phyloP scores from a whole-genome alignment of 257 asterid species.

The Euphrasia confusa region DNA sequence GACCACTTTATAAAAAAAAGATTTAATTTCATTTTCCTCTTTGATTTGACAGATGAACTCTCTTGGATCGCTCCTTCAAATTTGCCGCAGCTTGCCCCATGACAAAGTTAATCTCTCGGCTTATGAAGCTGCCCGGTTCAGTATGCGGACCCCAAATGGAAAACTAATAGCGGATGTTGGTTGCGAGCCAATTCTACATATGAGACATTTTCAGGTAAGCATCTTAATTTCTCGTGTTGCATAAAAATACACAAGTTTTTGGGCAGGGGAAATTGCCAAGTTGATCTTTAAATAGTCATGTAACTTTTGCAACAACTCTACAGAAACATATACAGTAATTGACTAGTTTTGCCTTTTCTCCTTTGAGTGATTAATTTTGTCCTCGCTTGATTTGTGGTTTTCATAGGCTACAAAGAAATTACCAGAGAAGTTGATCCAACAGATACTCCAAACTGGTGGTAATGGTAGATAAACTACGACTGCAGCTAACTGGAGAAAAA shows the following conservation, averaged over 20 bases:
- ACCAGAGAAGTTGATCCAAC: constrained; percentile 70
- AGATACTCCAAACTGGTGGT: constrained; percentile 43
- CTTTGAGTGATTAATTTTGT: constrained; percentile 2
- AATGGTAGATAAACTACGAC: constrained; percentile 25
- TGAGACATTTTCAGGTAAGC: constrained; percentile 93
- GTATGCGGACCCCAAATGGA: constrained; percentile 76
- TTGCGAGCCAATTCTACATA: constrained; percentile 91
- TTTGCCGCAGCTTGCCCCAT: constrained; percentile 65
- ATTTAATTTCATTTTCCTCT: background rate
- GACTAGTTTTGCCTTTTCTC: no score
- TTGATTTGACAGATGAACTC: constrained; percentile 67
- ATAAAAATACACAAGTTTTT: background rate
- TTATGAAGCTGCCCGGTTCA: constrained; percentile 80
- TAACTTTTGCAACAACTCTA: no score
- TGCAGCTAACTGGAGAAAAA: background rate
- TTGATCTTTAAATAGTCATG: no score
- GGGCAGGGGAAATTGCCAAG: no score
- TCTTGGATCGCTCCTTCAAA: constrained; percentile 70
- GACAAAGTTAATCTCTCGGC: constrained; percentile 46
- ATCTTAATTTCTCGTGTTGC: background rate
- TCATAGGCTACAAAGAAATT: constrained; percentile 69
- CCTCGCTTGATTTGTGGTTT: background rate
- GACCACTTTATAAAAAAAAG: no score
- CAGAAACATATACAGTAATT: no score
- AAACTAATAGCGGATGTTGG: constrained; percentile 89